Evolutionary conservation across 495 filamentous ascomycete species (phyloP), one percentile per base, ranked within the genome.

Genomic region (Podospora sp.): DNA sequence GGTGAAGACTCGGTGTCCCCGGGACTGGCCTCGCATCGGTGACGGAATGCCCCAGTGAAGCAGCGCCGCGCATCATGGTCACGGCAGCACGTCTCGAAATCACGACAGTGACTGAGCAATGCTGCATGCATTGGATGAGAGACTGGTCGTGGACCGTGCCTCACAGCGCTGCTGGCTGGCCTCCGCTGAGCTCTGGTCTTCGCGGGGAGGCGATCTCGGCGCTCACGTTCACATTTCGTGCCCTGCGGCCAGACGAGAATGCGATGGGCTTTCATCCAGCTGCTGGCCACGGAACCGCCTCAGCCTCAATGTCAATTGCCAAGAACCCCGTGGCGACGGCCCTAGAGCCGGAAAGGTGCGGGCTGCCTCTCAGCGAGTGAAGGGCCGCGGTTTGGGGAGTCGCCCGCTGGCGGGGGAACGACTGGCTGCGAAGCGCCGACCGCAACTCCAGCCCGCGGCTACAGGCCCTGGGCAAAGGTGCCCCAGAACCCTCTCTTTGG

Each of bases 361-460:
- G 58, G 58, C 27, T 60, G 33, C 58, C 26, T 60, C 58, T 60
- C 20, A 21, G 36, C 20, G 40, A 46, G 46, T 63, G 36, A 53
- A 22, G 24, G 21, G 3, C 21, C 12, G 64, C 33, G 22, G 68
- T 72, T 74, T 74, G 65, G 69, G 63, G 22, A 65, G 72, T 65
- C 72, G 72, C 68, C 67, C 60, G 22, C 22, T 51, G 33, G 59
- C 57, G 22, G 18, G 25, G 51, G 49, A 74, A 74, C 63, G 69
- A 74, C 69, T 74, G 72, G 72, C 69, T 71, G 56, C 46, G 58
- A 63, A 52, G 63, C 14, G 26, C 50, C 66, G 51, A 61, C 69
- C 70, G 70, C 68, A 63, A 69, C 62, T 29, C 40, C 26, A n/a
- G 50, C 22, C 49, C 65, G 51, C 60, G 60, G 27, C 27, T 11